Evolutionary conservation across 106 monocot genomes (phyloP), one percentile per base, ranked within the genome.

Genomic region (Narthecium ossifragum): DNA sequence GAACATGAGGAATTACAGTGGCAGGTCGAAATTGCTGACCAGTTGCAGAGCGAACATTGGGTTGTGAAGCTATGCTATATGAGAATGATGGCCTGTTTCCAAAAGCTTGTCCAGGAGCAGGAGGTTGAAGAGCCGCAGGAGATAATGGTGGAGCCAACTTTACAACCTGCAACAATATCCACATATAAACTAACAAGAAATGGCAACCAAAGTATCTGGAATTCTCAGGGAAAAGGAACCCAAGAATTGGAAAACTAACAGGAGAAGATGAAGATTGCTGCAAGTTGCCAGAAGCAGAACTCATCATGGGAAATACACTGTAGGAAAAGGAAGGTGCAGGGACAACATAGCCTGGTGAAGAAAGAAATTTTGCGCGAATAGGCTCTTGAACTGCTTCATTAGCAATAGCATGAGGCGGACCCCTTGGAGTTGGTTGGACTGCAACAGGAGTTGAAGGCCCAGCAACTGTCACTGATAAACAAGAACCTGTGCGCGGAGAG

Each of bases 1-100:
- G 74, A 67, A 33, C 57, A 73, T 67, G 68, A n/a, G 67, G 70
- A 75, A 83, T 90, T 87, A 96, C 86, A 72, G 65, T 62, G 57
- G 66, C 54, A 68, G 75, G 83, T 77, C 73, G 90, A 86, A 90
- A 83, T 80, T 80, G 94, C 80, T 96, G 94, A 86, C 73, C 84
- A 74, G 80, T 36, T 67, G 78, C 59, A 63, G 71, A 61, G 71
- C 37, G 55, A 67, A 71, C 26, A 75, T 70, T 80, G 64, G 75
- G 63, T 69, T 71, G 78, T 11, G 82, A 72, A 57, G 64, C 71
- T 53, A 85, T 43, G 57, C 74, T 90, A 76, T 90, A 96, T 46
- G 83, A 80, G 69, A 96, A 90, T 53, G 81, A 85, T 64, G 96
- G 90, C 39, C 78, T 83, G 46, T 67, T 81, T 45, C 45, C 73